phyloP scores from a whole-genome alignment of 805 yeast species.

The Phaffomyces opuntiae region DNA sequence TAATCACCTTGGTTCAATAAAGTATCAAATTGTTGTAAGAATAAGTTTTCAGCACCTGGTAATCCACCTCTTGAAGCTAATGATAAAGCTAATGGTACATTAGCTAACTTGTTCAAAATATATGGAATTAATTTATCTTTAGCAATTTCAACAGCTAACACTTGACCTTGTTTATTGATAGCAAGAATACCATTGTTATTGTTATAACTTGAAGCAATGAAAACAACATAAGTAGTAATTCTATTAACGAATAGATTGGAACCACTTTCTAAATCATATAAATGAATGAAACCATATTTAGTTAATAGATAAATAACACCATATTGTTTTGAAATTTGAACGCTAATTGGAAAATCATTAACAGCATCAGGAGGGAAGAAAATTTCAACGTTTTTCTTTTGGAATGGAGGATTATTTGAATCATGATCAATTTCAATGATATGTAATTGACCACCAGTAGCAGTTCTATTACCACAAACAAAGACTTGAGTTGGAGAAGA shows the following conservation, averaged over 20 bases:
- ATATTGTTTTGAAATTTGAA: constrained; percentile 76
- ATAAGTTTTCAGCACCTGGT: constrained; percentile 93
- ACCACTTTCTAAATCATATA: constrained; percentile 91
- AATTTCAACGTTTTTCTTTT: constrained; percentile 85
- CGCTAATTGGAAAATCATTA: constrained; percentile 92
- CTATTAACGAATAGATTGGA: constrained; percentile 90
- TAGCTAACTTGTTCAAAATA: constrained; percentile 76
- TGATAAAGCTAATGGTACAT: constrained; percentile 78
- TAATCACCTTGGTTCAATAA: constrained; percentile 81
- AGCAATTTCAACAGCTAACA: constrained; percentile 83
- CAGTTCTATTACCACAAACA: constrained; percentile 86
- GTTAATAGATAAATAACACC: constrained; percentile 88
- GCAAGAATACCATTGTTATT: constrained; percentile 80
- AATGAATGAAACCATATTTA: constrained; percentile 92
- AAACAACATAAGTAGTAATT: constrained; percentile 92
- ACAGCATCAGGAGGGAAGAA: constrained; percentile 96
- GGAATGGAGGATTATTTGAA: constrained; percentile 76
- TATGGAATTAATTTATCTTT: constrained; percentile 84
- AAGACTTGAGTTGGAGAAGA: constrained; percentile 69
- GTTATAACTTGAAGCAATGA: constrained; percentile 74
- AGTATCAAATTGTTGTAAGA: constrained; percentile 86
- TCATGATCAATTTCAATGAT: constrained; percentile 95
- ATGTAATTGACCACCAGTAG: constrained; percentile 73
- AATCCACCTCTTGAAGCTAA: constrained; percentile 93
- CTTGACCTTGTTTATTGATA: constrained; percentile 93